Base-by-base conservation (phyloP, 2,329 filamentous ascomycete genomes). In the Aspergillus terreus region DNA sequence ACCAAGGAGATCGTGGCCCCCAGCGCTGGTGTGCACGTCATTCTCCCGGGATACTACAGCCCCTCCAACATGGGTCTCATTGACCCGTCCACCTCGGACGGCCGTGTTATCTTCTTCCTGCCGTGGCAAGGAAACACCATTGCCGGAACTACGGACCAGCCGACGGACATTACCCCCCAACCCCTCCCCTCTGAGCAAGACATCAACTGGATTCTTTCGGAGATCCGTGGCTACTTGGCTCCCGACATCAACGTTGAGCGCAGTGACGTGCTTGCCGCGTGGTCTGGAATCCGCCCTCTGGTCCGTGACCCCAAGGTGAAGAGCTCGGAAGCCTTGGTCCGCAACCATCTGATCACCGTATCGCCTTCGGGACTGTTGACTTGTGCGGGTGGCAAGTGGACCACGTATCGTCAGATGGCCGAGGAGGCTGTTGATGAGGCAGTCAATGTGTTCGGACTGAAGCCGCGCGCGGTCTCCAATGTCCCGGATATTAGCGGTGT, bases 51-150 rank as follows among this genome's bases (percentile, higher is more conserved):
- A 44, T 95, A 94, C 76, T 94, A 87, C 77, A 88, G 86, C 62
- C 90, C 90, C 41, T 81, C 85, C 17, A 86, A 91, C 65, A 94
- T 95, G 89, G 90, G 90, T 55, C 78, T 95, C 38, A 88, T 95
- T 62, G 90, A 95, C 63, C 90, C 90, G 4, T 84, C 84, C 38
- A 94, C 90, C 2, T 95, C 90, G 1, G 90, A 95, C 65, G 90
- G 90, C 17, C 83, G 90, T 67, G 90, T 95, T 46, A 92, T 95
- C 65, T 95, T 95, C 82, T 95, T 95, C 79, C 79, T 95, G 38
- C 90, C 90, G 19, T 95, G 90, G 90, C 90, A 95, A 74, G 90
- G 90, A 45, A 94, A 94, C 74, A 95, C 90, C 12, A 94, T 95
- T 65, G 90, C 90, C 43, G 90, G 90, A 55, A 95, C 90, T 4